Conservation (phyloP, 352 stramenopile species). For the Globisporangium spinosum region DNA sequence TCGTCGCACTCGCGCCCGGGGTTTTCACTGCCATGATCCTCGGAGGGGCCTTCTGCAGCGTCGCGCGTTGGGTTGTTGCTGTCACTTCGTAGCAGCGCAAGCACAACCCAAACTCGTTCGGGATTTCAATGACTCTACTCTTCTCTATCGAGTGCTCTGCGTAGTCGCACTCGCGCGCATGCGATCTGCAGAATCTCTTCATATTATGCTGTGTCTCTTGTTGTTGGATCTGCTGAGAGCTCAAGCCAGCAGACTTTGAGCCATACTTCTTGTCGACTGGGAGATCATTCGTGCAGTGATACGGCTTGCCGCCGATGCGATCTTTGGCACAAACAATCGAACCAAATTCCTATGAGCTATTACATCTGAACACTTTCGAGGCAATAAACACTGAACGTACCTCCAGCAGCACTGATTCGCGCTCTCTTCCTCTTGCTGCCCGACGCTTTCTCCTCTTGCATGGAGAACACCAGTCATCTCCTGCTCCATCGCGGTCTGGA, state of each 20-base stretch:
- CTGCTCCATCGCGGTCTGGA: conserved; percentile 31
- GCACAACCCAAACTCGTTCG: conserved; percentile 58
- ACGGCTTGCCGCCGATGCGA: conserved; percentile 40
- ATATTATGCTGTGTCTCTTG: background rate
- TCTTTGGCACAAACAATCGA: conserved; percentile 19
- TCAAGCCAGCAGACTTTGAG: conserved; percentile 4
- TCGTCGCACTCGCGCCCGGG: conserved; percentile 35
- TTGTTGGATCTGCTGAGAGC: background rate
- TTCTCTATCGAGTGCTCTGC: conserved; percentile 45
- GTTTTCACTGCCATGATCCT: conserved; percentile 34
- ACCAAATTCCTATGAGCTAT: background rate
- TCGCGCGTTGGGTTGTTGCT: conserved; percentile 32
- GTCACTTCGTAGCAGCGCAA: conserved; percentile 55
- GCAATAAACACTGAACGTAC: conserved; percentile 9
- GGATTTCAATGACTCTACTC: conserved; percentile 45
- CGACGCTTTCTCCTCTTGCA: background rate
- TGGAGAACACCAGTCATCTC: conserved; percentile 25
- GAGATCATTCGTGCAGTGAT: conserved; percentile 46
- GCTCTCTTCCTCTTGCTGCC: background rate
- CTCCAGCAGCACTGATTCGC: conserved; percentile 31
- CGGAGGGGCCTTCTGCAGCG: conserved; percentile 45
- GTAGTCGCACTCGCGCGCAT: conserved; percentile 41
- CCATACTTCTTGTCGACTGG: conserved; percentile 14
- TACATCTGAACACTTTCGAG: background rate
- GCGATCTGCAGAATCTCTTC: conserved; percentile 44